Evolutionary conservation across 2,329 filamentous ascomycete genomes (phyloP), one percentile per base, ranked within the genome.

Genomic region (Sarocladium brachiariae): DNA sequence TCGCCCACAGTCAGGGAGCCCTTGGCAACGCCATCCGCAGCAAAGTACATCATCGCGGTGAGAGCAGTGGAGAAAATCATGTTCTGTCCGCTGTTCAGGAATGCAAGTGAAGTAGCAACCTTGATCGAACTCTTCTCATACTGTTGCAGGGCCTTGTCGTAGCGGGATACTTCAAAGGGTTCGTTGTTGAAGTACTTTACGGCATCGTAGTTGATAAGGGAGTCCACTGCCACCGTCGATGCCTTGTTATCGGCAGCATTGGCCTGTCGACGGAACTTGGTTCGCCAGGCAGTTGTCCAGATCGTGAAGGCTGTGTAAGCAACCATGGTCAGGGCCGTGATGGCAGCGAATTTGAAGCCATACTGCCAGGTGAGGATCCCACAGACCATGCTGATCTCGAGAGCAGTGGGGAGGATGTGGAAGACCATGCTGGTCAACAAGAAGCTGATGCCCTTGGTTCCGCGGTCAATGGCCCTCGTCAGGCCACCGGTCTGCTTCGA

Each of bases 101-200:
- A 84, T 1, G 93, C 87, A 37, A 99, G 73, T 3, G 92, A 97
- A 0, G 93, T 99, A 9, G 89, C 89, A 30, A 99, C 88, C 65
- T 97, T 97, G 74, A 99, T 97, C 14, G 90, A 96, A 52, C 90
- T 91, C 65, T 86, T 86, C 66, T 99, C 89, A 65, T 99, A 99
- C 53, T 85, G 79, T 56, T 84, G 78, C 21, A 99, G 74, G 0
- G 93, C 90, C 59, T 84, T 81, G 67, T 97, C 91, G 65, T 99
- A 99, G 37, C 93, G 82, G 27, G 80, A 78, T 38, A 96, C 89
- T 70, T 99, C 93, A 57, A 90, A 97, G 57, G 87, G 89, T 64
- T 99, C 95, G 62, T 99, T 99, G 73, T 99, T 99, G 73, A 97
- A 99, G 72, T 97, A 96, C 70, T 99, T 99, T 63, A 99, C 93